A percentile compares a stretch with the other conserved stretches of the same genome.
These are phyloP conservation scores for Cudoniella acicularis DNA, from an alignment of 495 filamentous ascomycete species.

Conservation along the genomic window DNA sequence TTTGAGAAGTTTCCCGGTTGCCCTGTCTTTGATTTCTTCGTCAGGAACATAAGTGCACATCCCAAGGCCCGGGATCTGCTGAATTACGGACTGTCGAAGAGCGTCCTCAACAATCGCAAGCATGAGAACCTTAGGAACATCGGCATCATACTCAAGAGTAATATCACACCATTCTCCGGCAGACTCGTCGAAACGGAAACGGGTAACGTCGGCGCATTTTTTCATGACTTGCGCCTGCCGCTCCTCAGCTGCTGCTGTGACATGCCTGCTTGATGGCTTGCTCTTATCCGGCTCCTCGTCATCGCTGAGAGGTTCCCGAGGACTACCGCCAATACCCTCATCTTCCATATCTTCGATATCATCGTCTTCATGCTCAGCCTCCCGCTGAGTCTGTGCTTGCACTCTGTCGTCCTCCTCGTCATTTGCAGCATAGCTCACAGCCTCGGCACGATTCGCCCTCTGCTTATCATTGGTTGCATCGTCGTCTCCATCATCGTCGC, in stretches of 20 bases:
- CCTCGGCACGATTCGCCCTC: constrained; percentile 68
- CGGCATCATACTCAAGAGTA: constrained; percentile 75
- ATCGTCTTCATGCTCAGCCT: constrained; percentile 46
- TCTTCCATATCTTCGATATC: constrained; percentile 46
- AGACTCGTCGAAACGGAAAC: constrained; percentile 76
- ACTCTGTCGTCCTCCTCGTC: constrained; percentile 87
- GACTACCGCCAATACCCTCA: constrained; percentile 53
- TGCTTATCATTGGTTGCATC: constrained; percentile 82
- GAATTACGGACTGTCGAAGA: constrained; percentile 73
- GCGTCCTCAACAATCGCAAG: constrained; percentile 81
- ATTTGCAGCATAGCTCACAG: constrained; percentile 82
- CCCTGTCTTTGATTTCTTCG: constrained; percentile 52
- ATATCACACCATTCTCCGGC: constrained; percentile 73
- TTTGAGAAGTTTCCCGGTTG: constrained; percentile 42
- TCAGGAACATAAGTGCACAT: constrained; percentile 65
- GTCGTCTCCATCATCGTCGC: constrained; percentile 74
- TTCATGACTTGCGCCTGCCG: constrained; percentile 66
- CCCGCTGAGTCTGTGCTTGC: constrained; percentile 50
- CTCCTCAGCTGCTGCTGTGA: constrained; percentile 33
- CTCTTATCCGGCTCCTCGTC: constrained; percentile 26
- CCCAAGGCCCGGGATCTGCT: constrained; percentile 73
- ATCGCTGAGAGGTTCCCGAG: constrained; percentile 39
- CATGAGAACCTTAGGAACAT: constrained; percentile 87
- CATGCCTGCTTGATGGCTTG: constrained; percentile 21
- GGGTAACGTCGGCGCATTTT: constrained; percentile 58